Base-by-base conservation (phyloP, 495 filamentous ascomycete species). In the Trichoderma erinaceum region DNA sequence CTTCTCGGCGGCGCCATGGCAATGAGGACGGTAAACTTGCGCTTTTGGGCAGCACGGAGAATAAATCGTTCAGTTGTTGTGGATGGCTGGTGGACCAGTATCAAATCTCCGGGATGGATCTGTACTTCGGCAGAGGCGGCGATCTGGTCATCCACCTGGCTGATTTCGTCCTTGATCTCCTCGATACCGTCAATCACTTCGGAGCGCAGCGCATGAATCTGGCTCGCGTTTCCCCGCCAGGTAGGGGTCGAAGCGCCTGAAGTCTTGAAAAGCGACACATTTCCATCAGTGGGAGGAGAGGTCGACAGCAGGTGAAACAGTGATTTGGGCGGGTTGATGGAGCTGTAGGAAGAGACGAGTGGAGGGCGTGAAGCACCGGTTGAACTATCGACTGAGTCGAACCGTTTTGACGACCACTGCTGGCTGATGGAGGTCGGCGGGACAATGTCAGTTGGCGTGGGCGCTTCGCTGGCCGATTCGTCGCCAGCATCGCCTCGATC, bases 151-250 rank as follows among this genome's bases (percentile, higher is more conserved):
- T 96, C 93, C 16, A 90, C 90, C 75, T 93, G 90, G 58, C 86
- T 86, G 56, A 97, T 84, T 75, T 97, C 93, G 72, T 97, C 93
- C 74, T 93, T 90, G 43, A 97, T 91, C 76, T 97, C 93, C 69
- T 88, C 84, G 68, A 97, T 93, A 27, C 92, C 92, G 73, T 92
- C 89, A 68, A 94, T 83, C 3, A 97, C 89, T 75, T 97, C 93
- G n/a, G 90, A 90, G 67, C 90, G 90, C 50, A 97, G 81, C 68
- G 93, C 88, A 15, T 78, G 72, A 18, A 79, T 68, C 66, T 78
- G 83, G 48, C 75, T 73, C 4, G 73, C 58, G 67, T 76, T 72
- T 0, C 74, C 74, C 66, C 75, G 73, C 1, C 71, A 76, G n/a
- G 77, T 27, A 3, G 81, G 81, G 6, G 81, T 82, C 25, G 81